Evolutionary conservation across 805 yeast genomes (phyloP), one percentile per base, ranked within the genome.

Genomic region (Monosporozyma solicola): DNA sequence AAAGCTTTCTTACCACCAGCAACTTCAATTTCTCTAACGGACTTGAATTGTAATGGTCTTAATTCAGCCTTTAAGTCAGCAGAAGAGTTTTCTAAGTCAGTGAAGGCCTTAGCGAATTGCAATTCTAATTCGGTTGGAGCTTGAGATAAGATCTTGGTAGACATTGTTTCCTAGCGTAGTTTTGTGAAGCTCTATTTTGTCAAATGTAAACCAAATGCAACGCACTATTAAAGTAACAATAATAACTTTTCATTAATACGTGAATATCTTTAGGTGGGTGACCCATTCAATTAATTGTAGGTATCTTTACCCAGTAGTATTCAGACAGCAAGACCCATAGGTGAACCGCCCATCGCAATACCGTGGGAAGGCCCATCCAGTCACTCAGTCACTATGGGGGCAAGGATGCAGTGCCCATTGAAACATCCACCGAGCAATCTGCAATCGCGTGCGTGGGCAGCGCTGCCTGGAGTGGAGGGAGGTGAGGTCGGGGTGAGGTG

Each of bases 41-140:
- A 85, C 82, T 91, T 89, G 90, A 92, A 89, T 82, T 94, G 98
- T 77, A 92, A 86, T 64, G 95, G 90, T 84, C 97, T 90, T 78
- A 92, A 84, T 72, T 90, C 97, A 73, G 96, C 91, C 86, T 91
- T 92, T 77, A 91, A 82, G 75, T 92, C 98, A 71, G 95, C 82
- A 74, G 94, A 88, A 76, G 86, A 80, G 73, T 80, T 72, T 83
- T 94, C 98, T 77, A 92, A 84, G 80, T 92, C 99, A 70, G 84
- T 76, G 75, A 92, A 87, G 72, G 98, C 97, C 82, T 92, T 97
- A 72, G 97, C 97, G 74, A 92, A 95, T 82, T 92, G 95, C 79
- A 92, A 87, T 83, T 92, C 99, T 79, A 94, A 90, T 80, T 94
- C 98, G 74, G 94, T 76, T 81, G 99, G 98, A 73, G 87, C 87